Conservation (phyloP, 2,329 filamentous ascomycete species). For the Teratosphaeria nubilosa region DNA sequence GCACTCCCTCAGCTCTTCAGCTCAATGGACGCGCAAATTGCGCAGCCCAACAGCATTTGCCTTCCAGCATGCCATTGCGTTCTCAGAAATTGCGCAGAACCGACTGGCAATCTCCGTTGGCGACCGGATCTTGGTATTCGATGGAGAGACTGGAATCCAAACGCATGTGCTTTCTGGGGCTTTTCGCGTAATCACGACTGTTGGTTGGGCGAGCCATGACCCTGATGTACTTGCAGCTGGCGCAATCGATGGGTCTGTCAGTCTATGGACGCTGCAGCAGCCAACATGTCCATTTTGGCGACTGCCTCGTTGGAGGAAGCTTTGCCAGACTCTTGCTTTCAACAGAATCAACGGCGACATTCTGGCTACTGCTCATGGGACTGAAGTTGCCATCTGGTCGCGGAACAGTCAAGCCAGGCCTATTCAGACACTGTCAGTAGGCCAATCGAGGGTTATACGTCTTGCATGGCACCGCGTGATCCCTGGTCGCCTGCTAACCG, state of each 20-base stretch:
- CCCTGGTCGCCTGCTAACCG: conserved; percentile 3
- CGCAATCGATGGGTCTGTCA: conserved; percentile 7
- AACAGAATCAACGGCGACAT: background rate
- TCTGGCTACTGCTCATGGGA: background rate
- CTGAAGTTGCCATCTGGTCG: conserved; percentile 2
- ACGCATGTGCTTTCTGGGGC: conserved; percentile 1
- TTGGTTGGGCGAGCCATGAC: conserved; percentile 6
- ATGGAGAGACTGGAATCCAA: background rate
- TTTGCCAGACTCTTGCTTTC: conserved; percentile 1
- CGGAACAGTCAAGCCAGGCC: background rate
- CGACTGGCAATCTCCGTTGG: conserved; percentile 6
- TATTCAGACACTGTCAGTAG: background rate
- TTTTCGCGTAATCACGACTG: conserved; percentile 6
- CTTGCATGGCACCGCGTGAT: conserved; percentile 6
- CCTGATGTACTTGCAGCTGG: conserved; percentile 6
- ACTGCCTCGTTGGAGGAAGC: background rate
- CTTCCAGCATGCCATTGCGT: background rate
- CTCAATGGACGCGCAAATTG: background rate
- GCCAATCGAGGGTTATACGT: background rate
- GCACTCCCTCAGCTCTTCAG: background rate
- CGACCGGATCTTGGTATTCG: conserved; percentile 1
- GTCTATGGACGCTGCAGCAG: conserved; percentile 4
- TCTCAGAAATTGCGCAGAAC: background rate
- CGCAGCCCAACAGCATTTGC: background rate
- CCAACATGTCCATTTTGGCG: conserved; percentile 1